Base-by-base conservation (phyloP, 768 basidiomycete genomes). In the Suillus americanus region DNA sequence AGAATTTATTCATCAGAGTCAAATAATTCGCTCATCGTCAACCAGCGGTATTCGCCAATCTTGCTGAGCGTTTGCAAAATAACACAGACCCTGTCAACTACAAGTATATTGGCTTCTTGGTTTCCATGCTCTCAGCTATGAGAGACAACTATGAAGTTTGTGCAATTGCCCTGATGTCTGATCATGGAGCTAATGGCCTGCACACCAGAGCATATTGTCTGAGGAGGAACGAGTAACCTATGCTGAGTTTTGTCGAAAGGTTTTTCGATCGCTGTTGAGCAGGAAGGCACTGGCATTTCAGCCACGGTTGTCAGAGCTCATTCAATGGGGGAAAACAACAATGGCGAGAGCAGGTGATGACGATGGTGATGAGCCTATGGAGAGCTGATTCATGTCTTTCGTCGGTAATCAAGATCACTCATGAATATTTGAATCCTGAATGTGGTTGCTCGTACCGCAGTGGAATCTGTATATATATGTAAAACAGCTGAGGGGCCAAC, bases 51-150 rank as follows among this genome's bases (percentile, higher is more conserved):
- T 77, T 87, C 55, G 67, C 68, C 2, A 85, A 86, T 64, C 59
- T 83, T 8, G 77, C 81, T 30, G 65, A 72, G 3, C 68, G 72
- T n/a, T 72, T 87, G 62, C 71, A 66, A 20, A 61, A 66, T 40
- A 74, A 77, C 62, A 46, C 79, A 60, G 70, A 68, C 35, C 67
- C 72, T 35, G 73, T 77, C 64, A 79, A 81, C 68, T 73, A 81
- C 62, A 69, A 64, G 23, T 83, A 80, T 51, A 68, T 81, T 18
- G 79, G 80, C 5, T 75, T 80, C 59, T 75, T 82, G 55, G 76
- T 81, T 6, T 76, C 68, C 41, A 80, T 88, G 75, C 76, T 89
- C 35, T 80, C 83, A 25, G 74, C 81, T 2, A 85, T 90, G 84
- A 76, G 83, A 25, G 78, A 79, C 37, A 80, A 80, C 45, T 75